These are phyloP conservation scores for Kodamaea laetipori DNA, from an alignment of 805 yeast genomes.

Conservation along the genomic window DNA sequence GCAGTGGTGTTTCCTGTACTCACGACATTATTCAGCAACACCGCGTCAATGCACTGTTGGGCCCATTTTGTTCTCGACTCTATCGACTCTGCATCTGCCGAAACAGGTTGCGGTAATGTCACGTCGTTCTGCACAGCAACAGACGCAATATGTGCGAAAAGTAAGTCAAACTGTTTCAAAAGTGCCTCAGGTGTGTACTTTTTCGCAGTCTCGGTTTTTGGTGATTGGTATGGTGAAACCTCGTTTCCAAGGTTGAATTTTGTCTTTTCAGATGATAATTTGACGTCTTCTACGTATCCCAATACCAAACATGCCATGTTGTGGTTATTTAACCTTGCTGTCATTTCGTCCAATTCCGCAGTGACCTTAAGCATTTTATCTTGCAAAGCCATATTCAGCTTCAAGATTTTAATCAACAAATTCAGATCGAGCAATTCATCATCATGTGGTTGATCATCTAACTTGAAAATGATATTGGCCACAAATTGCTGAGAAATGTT, in stretches of 20 bases:
- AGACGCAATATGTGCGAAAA: slow-evolving; percentile 50
- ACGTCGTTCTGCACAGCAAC: slow-evolving; percentile 47
- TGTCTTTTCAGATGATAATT: slow-evolving; percentile 19
- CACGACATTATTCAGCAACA: slow-evolving; percentile 15
- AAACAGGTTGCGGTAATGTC: slow-evolving; percentile 36
- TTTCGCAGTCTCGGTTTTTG: slow-evolving; percentile 8
- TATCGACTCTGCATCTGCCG: slow-evolving; percentile 21
- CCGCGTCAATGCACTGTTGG: slow-evolving; percentile 40
- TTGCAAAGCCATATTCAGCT: slow-evolving; percentile 35
- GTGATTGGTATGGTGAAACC: slow-evolving; percentile 15
- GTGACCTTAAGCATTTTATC: slow-evolving; percentile 27
- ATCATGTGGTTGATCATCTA: slow-evolving; percentile 59
- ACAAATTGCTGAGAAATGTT: slow-evolving; percentile 38
- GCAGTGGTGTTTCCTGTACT: not conserved
- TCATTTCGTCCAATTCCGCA: slow-evolving; percentile 32
- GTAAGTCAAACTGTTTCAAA: slow-evolving; percentile 39
- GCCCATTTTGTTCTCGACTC: slow-evolving; percentile 39
- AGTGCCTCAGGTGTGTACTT: slow-evolving; percentile 8
- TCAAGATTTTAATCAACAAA: slow-evolving; percentile 33
- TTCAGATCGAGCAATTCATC: slow-evolving; percentile 26
- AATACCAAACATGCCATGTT: slow-evolving; percentile 46
- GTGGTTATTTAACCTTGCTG: slow-evolving; percentile 38
- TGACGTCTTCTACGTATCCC: slow-evolving; percentile 50
- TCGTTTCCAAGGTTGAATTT: slow-evolving; percentile 7
- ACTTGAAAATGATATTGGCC: slow-evolving; percentile 24